Percentiles rank a stretch among this genome's conserved stretches.
These are phyloP conservation scores for Trichosanthes truncata DNA, from an alignment of 306 rosid species.

Conservation along the genomic window DNA sequence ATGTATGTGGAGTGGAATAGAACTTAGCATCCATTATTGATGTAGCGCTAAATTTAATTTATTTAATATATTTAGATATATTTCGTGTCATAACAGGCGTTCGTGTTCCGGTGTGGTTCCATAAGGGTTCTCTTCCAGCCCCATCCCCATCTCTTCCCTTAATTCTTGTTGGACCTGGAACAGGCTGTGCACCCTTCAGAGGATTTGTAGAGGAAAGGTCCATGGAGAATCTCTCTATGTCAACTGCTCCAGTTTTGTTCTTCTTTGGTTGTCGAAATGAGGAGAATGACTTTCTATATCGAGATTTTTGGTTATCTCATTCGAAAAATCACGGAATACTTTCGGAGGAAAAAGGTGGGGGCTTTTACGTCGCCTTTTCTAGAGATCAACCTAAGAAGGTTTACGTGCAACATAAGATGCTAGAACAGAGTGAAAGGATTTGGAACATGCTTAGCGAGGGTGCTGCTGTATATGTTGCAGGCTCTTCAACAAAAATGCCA, in stretches of 20 bases:
- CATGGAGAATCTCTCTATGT: conserved; percentile 31
- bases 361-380: conserved; percentile 80
- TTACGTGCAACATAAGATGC: conserved; percentile 86
- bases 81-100: conserved; percentile 32
- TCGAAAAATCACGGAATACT: conserved; percentile 48
- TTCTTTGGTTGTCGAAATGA: conserved; percentile 80
- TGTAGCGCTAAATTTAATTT: background rate
- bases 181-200: conserved; percentile 86
- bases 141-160: conserved; percentile 79
- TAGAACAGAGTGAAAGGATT: conserved; percentile 47
- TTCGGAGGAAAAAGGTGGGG: conserved; percentile 73
- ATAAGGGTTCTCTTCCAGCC: conserved; percentile 68
- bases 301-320: conserved; percentile 66
- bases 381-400: conserved; percentile 75
- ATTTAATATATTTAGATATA: background rate
- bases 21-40: background rate
- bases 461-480: conserved; percentile 76
- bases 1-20: conserved; percentile 25
- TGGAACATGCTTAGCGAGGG: conserved; percentile 69
- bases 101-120: conserved; percentile 61
- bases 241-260: conserved; percentile 64
- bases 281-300: conserved; percentile 61
- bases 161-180: conserved; percentile 85
- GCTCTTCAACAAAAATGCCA: conserved; percentile 92
- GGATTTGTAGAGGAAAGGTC: conserved; percentile 87